Evolutionary conservation across 2,329 filamentous ascomycete species (phyloP), one percentile per base, ranked within the genome.

Genomic region (Colletotrichum sublineola): DNA sequence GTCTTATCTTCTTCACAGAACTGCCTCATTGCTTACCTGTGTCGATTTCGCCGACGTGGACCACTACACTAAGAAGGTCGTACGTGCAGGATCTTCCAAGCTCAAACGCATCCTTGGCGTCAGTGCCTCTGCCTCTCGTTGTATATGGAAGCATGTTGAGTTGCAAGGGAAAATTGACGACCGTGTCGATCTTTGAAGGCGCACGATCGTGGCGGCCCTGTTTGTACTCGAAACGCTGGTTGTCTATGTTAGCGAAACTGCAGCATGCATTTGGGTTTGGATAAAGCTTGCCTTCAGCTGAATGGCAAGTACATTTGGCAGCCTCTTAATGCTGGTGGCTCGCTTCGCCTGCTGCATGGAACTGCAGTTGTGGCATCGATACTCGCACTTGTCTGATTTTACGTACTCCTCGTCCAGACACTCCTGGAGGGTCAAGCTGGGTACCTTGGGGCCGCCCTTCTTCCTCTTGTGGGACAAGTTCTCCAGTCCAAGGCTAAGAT

Each of bases 141-240:
- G 95, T 96, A 81, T 97, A 98, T 0, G 95, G 95, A 31, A 94
- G 88, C 90, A 98, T 94, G 79, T 97, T 96, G 48, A 98, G 88
- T 72, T 93, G 91, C 62, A 97, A 84, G 0, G 95, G 95, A 77
- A 98, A 98, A 63, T 92, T 90, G 65, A 98, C 93, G 69, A 91
- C 91, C 5, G 94, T 95, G 77, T 97, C 93, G 75, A 98, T 94
- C 81, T 98, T 98, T 56, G 93, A 93, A 1, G 94, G 93, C 33
- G 90, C 89, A 57, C 91, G 87, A 77, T 93, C 91, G 73, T 90
- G 89, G 63, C 84, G 80, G 20, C 88, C 88, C 76, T 90, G 88
- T 74, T 88, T 90, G 80, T 94, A 94, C 82, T 97, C 93, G 81
- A 96, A 95, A 55, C 88, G 83, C 88, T 90, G 60, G 36, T 20